phyloP scores from a whole-genome alignment of 2,329 filamentous ascomycete species.

The Tolypocladium paradoxum region DNA sequence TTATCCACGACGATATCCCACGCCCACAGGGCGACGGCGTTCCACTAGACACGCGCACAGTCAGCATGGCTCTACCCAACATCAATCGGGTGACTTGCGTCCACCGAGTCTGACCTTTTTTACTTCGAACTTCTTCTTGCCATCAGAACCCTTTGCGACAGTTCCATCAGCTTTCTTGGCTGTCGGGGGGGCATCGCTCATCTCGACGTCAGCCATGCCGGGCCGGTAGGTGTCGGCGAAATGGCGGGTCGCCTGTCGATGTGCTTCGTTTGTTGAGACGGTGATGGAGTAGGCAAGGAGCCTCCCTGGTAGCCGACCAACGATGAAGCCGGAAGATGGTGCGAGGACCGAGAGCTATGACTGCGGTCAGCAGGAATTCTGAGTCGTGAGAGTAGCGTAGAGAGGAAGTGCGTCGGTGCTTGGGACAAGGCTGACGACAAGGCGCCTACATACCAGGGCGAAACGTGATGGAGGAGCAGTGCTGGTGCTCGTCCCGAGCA shows the following conservation, averaged over 20 bases:
- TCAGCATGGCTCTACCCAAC: constrained; percentile 1
- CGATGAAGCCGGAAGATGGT: neutral
- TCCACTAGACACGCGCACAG: constrained; percentile 56
- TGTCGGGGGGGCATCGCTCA: constrained; percentile 70
- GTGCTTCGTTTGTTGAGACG: neutral
- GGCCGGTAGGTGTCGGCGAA: neutral
- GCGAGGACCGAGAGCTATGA: neutral
- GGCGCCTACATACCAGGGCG: neutral
- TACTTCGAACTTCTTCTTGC: constrained; percentile 94
- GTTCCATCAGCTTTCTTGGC: constrained; percentile 42
- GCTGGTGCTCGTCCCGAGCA: neutral
- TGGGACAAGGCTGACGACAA: neutral
- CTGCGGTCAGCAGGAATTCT: neutral
- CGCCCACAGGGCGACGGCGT: constrained; percentile 94
- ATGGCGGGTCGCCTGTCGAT: neutral
- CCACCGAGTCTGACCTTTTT: constrained; percentile 68
- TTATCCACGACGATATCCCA: constrained; percentile 99
- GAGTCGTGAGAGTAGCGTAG: neutral
- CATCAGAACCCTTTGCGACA: constrained; percentile 45
- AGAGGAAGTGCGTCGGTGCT: neutral
- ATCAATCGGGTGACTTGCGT: neutral
- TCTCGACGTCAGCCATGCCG: constrained; percentile 87
- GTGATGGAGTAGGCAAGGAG: neutral
- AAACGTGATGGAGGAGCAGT: neutral
- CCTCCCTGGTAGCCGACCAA: neutral